These are phyloP conservation scores for Apiospora aurea DNA, from an alignment of 2,329 filamentous ascomycete species.

Conservation along the genomic window DNA sequence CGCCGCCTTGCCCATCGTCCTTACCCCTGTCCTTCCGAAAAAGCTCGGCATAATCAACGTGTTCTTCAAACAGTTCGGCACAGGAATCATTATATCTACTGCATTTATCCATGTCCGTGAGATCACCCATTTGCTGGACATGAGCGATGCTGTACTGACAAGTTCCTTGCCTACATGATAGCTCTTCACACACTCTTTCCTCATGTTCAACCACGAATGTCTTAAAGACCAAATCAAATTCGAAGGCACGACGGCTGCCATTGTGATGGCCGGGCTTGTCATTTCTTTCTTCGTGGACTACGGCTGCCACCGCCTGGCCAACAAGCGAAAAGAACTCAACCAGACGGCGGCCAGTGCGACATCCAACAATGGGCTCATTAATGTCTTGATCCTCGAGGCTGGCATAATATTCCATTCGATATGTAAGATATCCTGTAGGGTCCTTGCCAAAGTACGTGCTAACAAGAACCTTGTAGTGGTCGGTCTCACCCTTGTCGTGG, in stretches of 20 bases:
- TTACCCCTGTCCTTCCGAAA: slow-evolving; percentile 63
- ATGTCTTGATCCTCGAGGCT: slow-evolving; percentile 73
- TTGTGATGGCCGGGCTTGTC: slow-evolving; percentile 78
- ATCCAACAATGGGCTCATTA: slow-evolving; percentile 50
- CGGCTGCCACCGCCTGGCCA: slow-evolving; percentile 65
- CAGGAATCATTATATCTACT: slow-evolving; percentile 75
- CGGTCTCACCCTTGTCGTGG: slow-evolving; percentile 68
- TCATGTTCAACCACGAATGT: slow-evolving; percentile 78
- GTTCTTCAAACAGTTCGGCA: slow-evolving; percentile 76
- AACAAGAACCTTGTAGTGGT: slow-evolving; percentile 56
- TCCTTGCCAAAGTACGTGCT: background rate
- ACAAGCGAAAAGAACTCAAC: slow-evolving; percentile 34
- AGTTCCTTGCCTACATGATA: slow-evolving; percentile 39
- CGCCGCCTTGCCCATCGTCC: slow-evolving; percentile 72
- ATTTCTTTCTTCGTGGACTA: slow-evolving; percentile 77
- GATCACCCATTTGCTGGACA: background rate
- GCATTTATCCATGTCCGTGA: slow-evolving; percentile 70
- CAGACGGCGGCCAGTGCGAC: slow-evolving; percentile 2
- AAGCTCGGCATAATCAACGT: slow-evolving; percentile 61
- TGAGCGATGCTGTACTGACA: background rate
- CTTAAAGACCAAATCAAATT: slow-evolving; percentile 67
- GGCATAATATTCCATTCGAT: slow-evolving; percentile 80
- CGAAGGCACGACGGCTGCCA: slow-evolving; percentile 72
- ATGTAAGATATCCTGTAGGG: slow-evolving; percentile 49
- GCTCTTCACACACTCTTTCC: slow-evolving; percentile 74